Evolutionary conservation across 2,329 filamentous ascomycete species (phyloP).

Genomic region (Diaporthe batatas): DNA sequence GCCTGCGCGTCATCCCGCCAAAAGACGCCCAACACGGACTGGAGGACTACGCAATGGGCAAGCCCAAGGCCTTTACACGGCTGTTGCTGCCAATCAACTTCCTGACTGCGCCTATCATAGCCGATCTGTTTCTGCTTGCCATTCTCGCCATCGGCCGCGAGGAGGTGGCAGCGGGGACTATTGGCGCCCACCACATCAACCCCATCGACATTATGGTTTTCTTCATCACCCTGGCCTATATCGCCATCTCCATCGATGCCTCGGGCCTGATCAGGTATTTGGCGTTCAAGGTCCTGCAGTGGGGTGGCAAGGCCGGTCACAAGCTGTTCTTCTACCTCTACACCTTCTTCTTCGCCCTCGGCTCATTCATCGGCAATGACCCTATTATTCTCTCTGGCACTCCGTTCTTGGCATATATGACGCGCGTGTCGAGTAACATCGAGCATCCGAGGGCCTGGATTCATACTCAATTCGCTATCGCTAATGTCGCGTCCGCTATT

Average conservation of each 20-base stretch:
- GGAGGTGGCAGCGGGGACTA: constrained; percentile 77
- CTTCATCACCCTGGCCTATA: constrained; percentile 80
- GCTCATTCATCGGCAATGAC: constrained; percentile 80
- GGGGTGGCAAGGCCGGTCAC: constrained; percentile 76
- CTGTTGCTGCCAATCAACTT: constrained; percentile 76
- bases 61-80: constrained; percentile 58
- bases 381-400: constrained; percentile 82
- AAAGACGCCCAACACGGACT: constrained; percentile 18
- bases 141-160: constrained; percentile 75
- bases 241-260: constrained; percentile 82
- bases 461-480: constrained; percentile 77
- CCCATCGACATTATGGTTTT: constrained; percentile 82
- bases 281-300: constrained; percentile 78
- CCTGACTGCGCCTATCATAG: constrained; percentile 77
- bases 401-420: constrained; percentile 83
- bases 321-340: constrained; percentile 80
- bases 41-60: background rate
- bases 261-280: constrained; percentile 79
- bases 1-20: constrained; percentile 61
- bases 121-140: constrained; percentile 78
- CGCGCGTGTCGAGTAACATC: constrained; percentile 80
- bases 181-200: constrained; percentile 74
- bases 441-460: constrained; percentile 80
- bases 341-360: constrained; percentile 76
- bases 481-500: constrained; percentile 81